Conservation (phyloP, 805 yeast species). For the Tetrapisispora phaffii region DNA sequence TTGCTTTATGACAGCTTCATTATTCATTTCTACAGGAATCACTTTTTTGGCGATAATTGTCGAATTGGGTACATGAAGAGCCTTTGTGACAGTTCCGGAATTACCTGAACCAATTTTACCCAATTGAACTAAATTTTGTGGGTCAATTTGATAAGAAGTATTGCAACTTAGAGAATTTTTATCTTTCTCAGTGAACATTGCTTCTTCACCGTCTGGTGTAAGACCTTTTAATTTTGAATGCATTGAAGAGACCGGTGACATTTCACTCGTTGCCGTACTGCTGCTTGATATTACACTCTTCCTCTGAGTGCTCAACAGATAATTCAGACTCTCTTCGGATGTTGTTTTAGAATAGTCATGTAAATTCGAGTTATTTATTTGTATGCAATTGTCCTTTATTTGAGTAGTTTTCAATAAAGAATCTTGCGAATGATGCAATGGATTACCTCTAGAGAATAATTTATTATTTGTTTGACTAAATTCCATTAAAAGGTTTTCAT, state of each 20-base stretch:
- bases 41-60: slow-evolving; percentile 83
- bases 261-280: background rate
- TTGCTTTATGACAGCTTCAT: slow-evolving; percentile 36
- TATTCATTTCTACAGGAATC: slow-evolving; percentile 76
- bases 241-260: background rate
- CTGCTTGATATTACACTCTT: background rate
- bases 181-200: background rate
- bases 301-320: background rate
- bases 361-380: background rate
- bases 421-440: background rate
- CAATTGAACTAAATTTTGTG: slow-evolving; percentile 62
- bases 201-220: background rate
- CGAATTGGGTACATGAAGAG: slow-evolving; percentile 79
- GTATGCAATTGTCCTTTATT: background rate
- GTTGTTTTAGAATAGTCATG: background rate
- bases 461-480: background rate
- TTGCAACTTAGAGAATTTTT: background rate
- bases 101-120: slow-evolving; percentile 85
- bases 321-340: background rate
- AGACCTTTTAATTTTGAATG: background rate
- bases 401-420: background rate
- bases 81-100: slow-evolving; percentile 86
- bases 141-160: slow-evolving; percentile 10
- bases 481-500: background rate
- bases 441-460: background rate